phyloP scores from a whole-genome alignment of 768 basidiomycete genomes.

The Candolleomyces aberdarensis region DNA sequence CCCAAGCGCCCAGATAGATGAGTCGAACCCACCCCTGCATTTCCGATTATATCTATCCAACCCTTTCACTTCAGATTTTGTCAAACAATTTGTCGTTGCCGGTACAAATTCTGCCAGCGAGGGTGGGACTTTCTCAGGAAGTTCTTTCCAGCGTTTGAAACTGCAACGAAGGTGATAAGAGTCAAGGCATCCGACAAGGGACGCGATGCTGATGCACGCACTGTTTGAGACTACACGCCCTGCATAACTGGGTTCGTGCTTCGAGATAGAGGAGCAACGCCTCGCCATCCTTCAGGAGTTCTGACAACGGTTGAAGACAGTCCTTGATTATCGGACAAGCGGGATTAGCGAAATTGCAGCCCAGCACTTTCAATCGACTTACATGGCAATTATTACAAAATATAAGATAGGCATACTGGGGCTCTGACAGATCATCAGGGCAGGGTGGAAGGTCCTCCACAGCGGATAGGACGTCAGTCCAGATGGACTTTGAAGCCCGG shows the following conservation, averaged over 20 bases:
- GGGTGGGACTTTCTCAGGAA: background rate
- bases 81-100: background rate
- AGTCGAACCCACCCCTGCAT: background rate
- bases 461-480: background rate
- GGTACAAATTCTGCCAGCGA: background rate
- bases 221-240: background rate
- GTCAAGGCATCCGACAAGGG: background rate
- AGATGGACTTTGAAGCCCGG: background rate
- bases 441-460: background rate
- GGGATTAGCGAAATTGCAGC: too few relatives aligned
- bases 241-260: background rate
- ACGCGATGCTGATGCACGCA: background rate
- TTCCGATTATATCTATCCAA: background rate
- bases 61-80: background rate
- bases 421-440: background rate
- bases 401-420: background rate
- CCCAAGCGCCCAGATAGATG: background rate
- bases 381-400: background rate
- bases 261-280: background rate
- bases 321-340: background rate
- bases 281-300: background rate
- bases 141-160: background rate
- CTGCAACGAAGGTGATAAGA: background rate
- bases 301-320: background rate
- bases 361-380: background rate